A percentile compares a stretch with the other conserved stretches of the same genome.
These are phyloP conservation scores for Flammula alnicola DNA, from an alignment of 1,284 basidiomycete species.

Conservation along the genomic window DNA sequence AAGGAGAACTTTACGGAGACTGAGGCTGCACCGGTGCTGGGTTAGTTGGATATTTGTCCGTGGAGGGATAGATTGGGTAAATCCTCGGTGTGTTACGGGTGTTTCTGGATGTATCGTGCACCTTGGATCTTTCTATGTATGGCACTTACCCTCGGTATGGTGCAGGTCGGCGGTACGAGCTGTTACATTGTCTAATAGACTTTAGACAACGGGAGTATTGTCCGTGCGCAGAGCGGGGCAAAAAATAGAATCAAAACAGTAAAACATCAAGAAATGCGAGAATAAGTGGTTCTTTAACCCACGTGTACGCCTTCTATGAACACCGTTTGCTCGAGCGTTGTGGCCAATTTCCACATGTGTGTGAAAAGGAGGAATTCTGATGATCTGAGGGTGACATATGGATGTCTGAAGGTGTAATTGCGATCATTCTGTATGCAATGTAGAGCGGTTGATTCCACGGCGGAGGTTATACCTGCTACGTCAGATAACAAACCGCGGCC, in stretches of 20 bases:
- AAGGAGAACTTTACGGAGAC: constrained; percentile 7
- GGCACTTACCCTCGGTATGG: constrained; percentile 15
- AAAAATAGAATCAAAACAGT: constrained; percentile 8
- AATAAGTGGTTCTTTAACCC: constrained; percentile 10
- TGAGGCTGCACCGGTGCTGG: constrained; percentile 1
- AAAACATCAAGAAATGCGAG: constrained; percentile 6
- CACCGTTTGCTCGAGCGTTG: background rate
- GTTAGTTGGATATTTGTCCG: constrained; percentile 13
- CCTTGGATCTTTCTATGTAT: constrained; percentile 3
- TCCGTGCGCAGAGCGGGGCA: no score
- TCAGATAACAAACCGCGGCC: constrained; percentile 32
- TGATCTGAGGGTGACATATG: constrained; percentile 26
- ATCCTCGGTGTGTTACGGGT: constrained; percentile 13
- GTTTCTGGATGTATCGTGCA: background rate
- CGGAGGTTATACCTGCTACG: constrained; percentile 10
- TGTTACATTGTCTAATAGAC: constrained; percentile 11
- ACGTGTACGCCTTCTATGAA: constrained; percentile 17
- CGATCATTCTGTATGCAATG: no score
- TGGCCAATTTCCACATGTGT: constrained; percentile 28
- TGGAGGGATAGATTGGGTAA: constrained; percentile 17
- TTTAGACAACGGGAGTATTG: constrained; percentile 1
- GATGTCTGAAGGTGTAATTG: constrained; percentile 21
- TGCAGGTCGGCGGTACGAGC: constrained; percentile 19
- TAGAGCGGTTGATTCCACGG: constrained; percentile 20
- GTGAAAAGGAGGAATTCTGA: constrained; percentile 23